Percentiles rank a stretch among this genome's conserved stretches.
phyloP scores from a whole-genome alignment of 306 rosid genomes.

The Luffa acutangula region DNA sequence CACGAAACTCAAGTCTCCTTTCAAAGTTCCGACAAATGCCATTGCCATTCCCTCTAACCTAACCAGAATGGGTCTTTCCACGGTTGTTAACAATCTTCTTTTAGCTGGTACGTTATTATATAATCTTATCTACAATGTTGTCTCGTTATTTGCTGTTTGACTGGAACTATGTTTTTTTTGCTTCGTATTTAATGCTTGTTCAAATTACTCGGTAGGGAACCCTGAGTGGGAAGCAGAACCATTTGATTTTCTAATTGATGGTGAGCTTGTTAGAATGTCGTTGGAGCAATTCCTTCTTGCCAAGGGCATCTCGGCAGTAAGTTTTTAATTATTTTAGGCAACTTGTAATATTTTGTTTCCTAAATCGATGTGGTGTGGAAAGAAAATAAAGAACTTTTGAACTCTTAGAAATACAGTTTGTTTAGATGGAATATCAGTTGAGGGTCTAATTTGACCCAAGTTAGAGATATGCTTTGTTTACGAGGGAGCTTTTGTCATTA shows the following conservation, averaged over 20 bases:
- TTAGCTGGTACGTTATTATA: conserved; percentile 25
- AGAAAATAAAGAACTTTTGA: background rate
- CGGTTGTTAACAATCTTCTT: conserved; percentile 64
- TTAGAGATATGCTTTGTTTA: background rate
- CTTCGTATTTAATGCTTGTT: background rate
- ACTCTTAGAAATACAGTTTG: background rate
- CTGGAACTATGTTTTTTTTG: background rate
- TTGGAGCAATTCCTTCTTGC: conserved; percentile 77
- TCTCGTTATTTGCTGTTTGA: background rate
- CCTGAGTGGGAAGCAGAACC: conserved; percentile 55
- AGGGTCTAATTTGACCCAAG: background rate
- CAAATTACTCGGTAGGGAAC: conserved; percentile 22
- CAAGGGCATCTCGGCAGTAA: conserved; percentile 78
- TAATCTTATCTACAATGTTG: too few species aligned
- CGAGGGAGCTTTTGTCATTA: background rate
- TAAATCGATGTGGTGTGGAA: background rate
- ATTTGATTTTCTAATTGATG: conserved; percentile 81
- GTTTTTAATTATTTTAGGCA: background rate
- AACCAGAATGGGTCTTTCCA: conserved; percentile 72
- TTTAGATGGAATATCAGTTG: background rate
- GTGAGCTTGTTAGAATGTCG: conserved; percentile 78
- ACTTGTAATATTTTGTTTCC: background rate
- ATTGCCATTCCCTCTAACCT: conserved; percentile 63
- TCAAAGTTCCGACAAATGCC: conserved; percentile 35
- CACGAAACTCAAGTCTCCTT: conserved; percentile 45